Evolutionary conservation across 2,329 filamentous ascomycete species (phyloP).

Genomic region (Daldinia eschscholtzii): DNA sequence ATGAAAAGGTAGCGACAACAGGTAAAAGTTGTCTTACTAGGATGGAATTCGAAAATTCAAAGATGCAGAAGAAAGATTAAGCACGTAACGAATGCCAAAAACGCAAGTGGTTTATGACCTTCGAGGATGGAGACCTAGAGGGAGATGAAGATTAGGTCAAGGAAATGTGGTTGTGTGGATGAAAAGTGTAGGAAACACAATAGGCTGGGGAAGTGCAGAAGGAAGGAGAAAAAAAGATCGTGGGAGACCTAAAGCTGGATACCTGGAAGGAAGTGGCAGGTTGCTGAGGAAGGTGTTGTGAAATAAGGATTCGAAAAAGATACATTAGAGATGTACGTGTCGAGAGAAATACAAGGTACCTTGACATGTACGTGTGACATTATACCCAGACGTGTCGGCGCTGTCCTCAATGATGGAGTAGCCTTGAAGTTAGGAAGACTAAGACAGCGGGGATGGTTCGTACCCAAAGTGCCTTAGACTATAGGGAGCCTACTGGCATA

Average conservation of each 20-base stretch:
- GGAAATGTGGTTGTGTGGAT: background rate
- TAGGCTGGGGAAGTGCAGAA: background rate
- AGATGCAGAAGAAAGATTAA: background rate
- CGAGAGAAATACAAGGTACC: background rate
- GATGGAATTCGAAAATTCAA: background rate
- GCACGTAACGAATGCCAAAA: background rate
- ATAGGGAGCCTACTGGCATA: background rate
- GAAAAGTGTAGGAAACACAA: background rate
- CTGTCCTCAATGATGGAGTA: background rate
- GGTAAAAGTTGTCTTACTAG: background rate
- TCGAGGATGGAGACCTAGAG: background rate
- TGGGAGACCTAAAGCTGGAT: background rate
- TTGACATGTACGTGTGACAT: background rate
- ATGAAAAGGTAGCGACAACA: too few species aligned
- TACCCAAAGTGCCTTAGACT: background rate
- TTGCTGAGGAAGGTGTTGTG: background rate
- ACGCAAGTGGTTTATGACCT: background rate
- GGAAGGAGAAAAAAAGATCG: background rate
- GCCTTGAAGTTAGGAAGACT: background rate
- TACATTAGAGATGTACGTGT: conserved; percentile 1
- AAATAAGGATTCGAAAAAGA: background rate
- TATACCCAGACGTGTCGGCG: background rate
- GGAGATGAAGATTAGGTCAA: background rate
- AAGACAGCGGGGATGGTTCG: background rate
- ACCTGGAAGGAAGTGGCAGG: background rate